Evolutionary conservation across 1,284 basidiomycete genomes (phyloP).

Genomic region (Ceratobasidium sp.): DNA sequence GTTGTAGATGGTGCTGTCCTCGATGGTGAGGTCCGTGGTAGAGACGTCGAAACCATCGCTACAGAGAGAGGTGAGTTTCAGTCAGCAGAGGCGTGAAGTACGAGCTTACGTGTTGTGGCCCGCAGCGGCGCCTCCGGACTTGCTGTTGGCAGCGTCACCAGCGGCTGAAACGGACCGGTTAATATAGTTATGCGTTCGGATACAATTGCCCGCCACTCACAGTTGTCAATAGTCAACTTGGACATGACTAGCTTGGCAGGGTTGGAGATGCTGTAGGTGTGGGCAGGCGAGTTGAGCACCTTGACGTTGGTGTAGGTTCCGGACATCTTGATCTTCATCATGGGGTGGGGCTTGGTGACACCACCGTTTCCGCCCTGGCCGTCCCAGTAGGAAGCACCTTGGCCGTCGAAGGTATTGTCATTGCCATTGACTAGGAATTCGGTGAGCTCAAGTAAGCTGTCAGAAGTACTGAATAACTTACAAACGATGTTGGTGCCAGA

Average conservation of each 20-base stretch:
- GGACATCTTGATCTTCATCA: conserved; percentile 34
- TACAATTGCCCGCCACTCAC: not conserved
- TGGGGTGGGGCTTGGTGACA: conserved; percentile 30
- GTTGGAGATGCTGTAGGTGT: conserved; percentile 7
- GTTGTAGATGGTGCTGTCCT: conserved; percentile 43
- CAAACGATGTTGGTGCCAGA: not conserved
- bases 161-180: conserved; percentile 44
- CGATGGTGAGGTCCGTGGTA: conserved; percentile 35
- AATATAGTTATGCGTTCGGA: not conserved
- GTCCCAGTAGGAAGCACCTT: not conserved
- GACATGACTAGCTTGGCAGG: not conserved
- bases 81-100: not conserved
- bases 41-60: conserved; percentile 39
- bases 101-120: conserved; percentile 50
- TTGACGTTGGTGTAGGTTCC: conserved; percentile 28
- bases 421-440: conserved; percentile 1
- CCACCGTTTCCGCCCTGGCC: conserved; percentile 44
- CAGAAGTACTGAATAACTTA: not conserved
- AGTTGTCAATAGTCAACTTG: conserved; percentile 31
- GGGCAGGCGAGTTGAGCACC: conserved; percentile 26
- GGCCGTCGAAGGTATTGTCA: not conserved
- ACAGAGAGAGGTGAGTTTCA: not conserved
- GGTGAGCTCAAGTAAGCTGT: not conserved
- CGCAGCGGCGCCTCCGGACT: conserved; percentile 53
- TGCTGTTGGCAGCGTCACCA: conserved; percentile 54